Conservation (phyloP, 2,329 filamentous ascomycete genomes). For the Aspergillus fijiensis region DNA sequence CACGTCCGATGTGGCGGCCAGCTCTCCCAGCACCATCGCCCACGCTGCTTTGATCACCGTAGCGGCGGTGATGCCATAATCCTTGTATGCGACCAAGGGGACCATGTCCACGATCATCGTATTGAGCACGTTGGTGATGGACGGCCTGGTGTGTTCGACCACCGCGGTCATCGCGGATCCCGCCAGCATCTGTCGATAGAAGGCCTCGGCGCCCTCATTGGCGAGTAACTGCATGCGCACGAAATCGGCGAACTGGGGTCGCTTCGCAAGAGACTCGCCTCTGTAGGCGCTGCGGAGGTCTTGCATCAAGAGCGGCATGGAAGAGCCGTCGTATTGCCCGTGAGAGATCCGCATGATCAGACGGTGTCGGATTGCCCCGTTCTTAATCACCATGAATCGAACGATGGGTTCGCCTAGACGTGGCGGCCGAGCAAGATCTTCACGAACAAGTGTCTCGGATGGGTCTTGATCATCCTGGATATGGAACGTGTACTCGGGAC, state of each 20-base stretch:
- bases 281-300: constrained; percentile 13
- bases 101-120: constrained; percentile 9
- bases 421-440: constrained; percentile 8
- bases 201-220: constrained; percentile 5
- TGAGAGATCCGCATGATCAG: constrained; percentile 33
- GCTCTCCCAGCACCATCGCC: constrained; percentile 55
- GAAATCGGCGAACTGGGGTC: constrained; percentile 14
- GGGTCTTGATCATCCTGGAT: constrained; percentile 9
- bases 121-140: constrained; percentile 12
- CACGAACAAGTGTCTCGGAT: constrained; percentile 6
- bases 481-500: constrained; percentile 7
- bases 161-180: constrained; percentile 14
- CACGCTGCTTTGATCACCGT: constrained; percentile 59
- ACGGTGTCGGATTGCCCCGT: constrained; percentile 19
- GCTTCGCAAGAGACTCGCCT: constrained; percentile 5
- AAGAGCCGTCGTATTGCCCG: constrained; percentile 32
- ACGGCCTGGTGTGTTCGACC: constrained; percentile 10
- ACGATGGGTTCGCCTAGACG: constrained; percentile 10
- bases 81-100: constrained; percentile 10
- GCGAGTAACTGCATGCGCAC: constrained; percentile 11
- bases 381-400: constrained; percentile 25
- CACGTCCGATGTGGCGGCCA: constrained; percentile 53
- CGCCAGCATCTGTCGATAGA: constrained; percentile 10
- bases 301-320: constrained; percentile 13
- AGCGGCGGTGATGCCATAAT: constrained; percentile 24